Conservation (phyloP, 768 basidiomycete genomes). For the Boletus sensibilis region DNA sequence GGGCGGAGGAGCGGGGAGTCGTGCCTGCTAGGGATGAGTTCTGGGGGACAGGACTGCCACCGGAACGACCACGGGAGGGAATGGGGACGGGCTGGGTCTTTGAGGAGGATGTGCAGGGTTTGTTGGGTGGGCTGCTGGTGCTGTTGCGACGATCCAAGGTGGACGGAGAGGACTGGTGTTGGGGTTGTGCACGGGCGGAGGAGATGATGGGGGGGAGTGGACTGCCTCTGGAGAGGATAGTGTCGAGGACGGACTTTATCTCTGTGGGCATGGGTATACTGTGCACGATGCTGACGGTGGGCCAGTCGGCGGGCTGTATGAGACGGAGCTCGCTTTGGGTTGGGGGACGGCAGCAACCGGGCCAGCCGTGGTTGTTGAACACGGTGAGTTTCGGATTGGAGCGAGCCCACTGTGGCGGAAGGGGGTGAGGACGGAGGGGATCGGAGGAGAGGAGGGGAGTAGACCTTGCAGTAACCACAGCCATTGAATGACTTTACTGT, state of each 20-base stretch:
- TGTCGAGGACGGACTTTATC: constrained; percentile 66
- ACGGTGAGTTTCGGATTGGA: constrained; percentile 55
- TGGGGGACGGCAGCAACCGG: constrained; percentile 86
- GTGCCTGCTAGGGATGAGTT: constrained; percentile 21
- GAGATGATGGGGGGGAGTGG: constrained; percentile 32
- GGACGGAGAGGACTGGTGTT: constrained; percentile 31
- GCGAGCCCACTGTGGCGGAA: constrained; percentile 63
- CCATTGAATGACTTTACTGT: constrained; percentile 80
- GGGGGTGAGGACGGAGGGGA: constrained; percentile 27
- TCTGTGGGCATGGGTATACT: constrained; percentile 70
- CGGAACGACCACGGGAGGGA: constrained; percentile 48
- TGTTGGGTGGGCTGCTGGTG: constrained; percentile 31
- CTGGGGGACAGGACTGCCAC: constrained; percentile 48
- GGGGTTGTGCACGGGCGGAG: constrained; percentile 33
- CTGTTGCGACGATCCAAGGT: constrained; percentile 48
- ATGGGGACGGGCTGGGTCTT: constrained; percentile 38
- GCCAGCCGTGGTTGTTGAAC: constrained; percentile 77
- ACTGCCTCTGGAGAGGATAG: constrained; percentile 42
- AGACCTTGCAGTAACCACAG: constrained; percentile 89
- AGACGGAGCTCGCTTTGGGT: constrained; percentile 53
- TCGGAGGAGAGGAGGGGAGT: constrained; percentile 13
- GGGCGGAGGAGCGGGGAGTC: constrained; percentile 31
- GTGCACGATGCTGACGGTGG: constrained; percentile 72
- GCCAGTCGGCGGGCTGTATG: constrained; percentile 78
- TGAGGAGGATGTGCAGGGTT: constrained; percentile 30